phyloP scores from a whole-genome alignment of 225 moss, liverwort and hornwort genomes.

The Marchantia paleacea region DNA sequence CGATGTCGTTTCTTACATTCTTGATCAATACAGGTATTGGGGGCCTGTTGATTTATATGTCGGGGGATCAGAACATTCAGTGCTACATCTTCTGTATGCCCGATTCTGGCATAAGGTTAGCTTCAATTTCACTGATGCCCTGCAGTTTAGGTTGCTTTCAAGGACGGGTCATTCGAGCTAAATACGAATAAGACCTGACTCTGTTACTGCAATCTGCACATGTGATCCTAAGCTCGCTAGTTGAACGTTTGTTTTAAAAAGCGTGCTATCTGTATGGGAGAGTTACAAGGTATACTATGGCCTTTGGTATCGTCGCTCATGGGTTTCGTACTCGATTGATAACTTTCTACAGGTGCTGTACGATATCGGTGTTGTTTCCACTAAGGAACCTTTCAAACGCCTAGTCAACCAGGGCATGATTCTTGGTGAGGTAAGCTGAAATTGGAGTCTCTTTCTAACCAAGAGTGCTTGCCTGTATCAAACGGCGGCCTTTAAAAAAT shows the following conservation, averaged over 20 bases:
- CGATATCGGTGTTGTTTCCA: slow-evolving; percentile 93
- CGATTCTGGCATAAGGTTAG: slow-evolving; percentile 93
- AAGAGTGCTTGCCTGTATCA: neutral
- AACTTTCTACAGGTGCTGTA: slow-evolving; percentile 57
- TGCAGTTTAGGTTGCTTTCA: neutral
- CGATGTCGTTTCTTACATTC: no score
- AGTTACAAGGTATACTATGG: neutral
- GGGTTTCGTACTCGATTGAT: neutral
- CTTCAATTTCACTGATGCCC: neutral
- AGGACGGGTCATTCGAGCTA: neutral
- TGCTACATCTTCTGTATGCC: slow-evolving; percentile 90
- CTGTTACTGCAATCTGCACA: no score
- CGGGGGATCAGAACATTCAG: slow-evolving; percentile 96
- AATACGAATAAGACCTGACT: no score
- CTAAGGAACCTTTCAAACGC: slow-evolving; percentile 93
- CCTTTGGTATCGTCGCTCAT: neutral
- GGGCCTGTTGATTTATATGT: slow-evolving; percentile 90
- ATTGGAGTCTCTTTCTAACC: neutral
- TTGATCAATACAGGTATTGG: slow-evolving; percentile 67
- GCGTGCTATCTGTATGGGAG: neutral
- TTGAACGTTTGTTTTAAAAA: no score
- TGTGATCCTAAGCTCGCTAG: no score
- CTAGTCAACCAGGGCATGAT: slow-evolving; percentile 99
- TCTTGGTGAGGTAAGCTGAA: slow-evolving; percentile 76
- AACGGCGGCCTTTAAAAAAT: no score